Conservation (phyloP, 2,329 filamentous ascomycete species). For the Colletotrichum costaricense region DNA sequence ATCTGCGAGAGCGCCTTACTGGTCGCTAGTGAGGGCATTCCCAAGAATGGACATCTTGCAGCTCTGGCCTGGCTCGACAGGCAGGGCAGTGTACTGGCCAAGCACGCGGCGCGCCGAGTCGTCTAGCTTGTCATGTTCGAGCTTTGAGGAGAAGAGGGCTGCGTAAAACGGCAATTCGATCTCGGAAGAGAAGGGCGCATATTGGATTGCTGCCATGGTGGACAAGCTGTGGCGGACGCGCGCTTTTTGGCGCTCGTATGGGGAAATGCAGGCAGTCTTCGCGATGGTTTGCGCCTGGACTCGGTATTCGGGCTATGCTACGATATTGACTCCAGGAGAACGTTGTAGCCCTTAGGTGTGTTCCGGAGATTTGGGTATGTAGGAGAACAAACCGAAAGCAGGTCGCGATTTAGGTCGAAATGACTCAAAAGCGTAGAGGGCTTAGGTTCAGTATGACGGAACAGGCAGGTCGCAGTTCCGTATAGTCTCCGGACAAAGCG, state of each 20-base stretch:
- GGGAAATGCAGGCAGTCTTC: not conserved
- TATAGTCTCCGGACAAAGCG: slow-evolving; percentile 13
- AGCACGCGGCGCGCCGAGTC: slow-evolving; percentile 89
- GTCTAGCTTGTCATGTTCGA: slow-evolving; percentile 97
- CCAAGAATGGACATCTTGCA: slow-evolving; percentile 92
- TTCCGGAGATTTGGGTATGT: not conserved
- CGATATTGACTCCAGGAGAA: not conserved
- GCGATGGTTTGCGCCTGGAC: not conserved
- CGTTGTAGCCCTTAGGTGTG: not conserved
- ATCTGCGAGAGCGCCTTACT: slow-evolving; percentile 65
- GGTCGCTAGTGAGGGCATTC: slow-evolving; percentile 84
- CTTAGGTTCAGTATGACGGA: slow-evolving; percentile 3
- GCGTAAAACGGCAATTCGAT: slow-evolving; percentile 97
- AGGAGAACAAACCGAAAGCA: not conserved
- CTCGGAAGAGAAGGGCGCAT: slow-evolving; percentile 91
- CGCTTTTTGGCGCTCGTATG: not conserved
- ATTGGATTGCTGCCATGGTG: slow-evolving; percentile 70
- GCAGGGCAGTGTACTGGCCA: slow-evolving; percentile 88
- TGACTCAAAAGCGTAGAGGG: slow-evolving; percentile 14
- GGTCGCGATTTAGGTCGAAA: not conserved
- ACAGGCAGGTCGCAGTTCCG: slow-evolving; percentile 16
- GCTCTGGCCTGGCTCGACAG: slow-evolving; percentile 78
- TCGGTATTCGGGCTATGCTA: not conserved
- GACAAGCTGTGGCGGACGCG: slow-evolving; percentile 8
- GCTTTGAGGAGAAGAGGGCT: slow-evolving; percentile 90